Evolutionary conservation across 306 rosid species (phyloP).

Genomic region (Fragaria iinumae): DNA sequence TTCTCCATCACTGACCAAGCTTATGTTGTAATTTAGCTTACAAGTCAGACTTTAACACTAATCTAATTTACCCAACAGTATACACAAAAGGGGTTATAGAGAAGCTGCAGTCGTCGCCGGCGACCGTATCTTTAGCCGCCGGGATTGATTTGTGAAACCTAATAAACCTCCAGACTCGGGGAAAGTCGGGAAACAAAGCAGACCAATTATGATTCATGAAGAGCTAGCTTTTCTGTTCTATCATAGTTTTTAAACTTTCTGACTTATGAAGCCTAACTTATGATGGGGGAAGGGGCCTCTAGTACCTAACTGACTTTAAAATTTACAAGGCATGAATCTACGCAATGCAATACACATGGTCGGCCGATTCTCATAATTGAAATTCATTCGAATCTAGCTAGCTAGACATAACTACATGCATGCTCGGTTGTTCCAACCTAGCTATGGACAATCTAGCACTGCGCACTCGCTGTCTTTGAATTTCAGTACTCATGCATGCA

Average conservation of each 20-base stretch:
- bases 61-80: not conserved
- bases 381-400: not conserved
- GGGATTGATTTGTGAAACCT: not conserved
- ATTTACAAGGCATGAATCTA: not conserved
- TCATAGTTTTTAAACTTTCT: not conserved
- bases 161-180: not conserved
- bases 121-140: not conserved
- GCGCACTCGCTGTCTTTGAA: not conserved
- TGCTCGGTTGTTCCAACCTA: not conserved
- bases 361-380: not conserved
- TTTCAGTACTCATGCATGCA: not conserved
- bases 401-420: not conserved
- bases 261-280: not conserved
- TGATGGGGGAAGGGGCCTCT: not conserved
- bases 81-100: not conserved
- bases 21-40: not conserved
- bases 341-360: slow-evolving; percentile 19
- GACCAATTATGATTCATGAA: not conserved
- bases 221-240: not conserved
- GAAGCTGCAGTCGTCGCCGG: not conserved
- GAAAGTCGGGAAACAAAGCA: not conserved
- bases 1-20: not conserved
- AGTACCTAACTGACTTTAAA: slow-evolving; percentile 6
- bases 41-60: not conserved
- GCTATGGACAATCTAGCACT: not conserved